Evolutionary conservation across 768 basidiomycete species (phyloP).

Genomic region (Arthromyces matolae): DNA sequence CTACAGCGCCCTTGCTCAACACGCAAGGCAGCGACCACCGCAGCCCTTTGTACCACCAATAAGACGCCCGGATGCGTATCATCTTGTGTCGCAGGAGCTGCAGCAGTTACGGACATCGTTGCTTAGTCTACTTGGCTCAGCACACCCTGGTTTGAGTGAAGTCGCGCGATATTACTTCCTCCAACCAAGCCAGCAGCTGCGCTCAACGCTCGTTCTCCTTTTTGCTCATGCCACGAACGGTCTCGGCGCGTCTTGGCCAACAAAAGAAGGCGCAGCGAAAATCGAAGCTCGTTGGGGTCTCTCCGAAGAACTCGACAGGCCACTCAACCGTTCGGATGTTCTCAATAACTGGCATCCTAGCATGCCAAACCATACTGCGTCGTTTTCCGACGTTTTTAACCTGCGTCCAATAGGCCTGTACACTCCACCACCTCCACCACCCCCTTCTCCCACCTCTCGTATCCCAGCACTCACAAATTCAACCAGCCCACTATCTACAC

Average conservation of each 20-base stretch:
- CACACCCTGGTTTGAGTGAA: conserved; percentile 82
- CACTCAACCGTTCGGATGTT: conserved; percentile 75
- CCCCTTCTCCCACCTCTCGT: conserved; percentile 19
- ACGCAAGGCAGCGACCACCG: conserved; percentile 31
- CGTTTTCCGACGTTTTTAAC: conserved; percentile 59
- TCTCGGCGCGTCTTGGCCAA: conserved; percentile 61
- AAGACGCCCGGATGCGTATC: conserved; percentile 57
- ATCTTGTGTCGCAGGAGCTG: conserved; percentile 72
- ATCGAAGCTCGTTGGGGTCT: conserved; percentile 52
- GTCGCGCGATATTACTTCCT: conserved; percentile 92
- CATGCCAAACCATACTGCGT: conserved; percentile 74
- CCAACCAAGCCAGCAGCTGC: conserved; percentile 84
- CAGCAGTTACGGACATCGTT: conserved; percentile 66
- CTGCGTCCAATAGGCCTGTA: conserved; percentile 38
- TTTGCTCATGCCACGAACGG: conserved; percentile 94
- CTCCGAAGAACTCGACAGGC: conserved; percentile 64
- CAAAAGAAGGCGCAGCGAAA: conserved; percentile 57
- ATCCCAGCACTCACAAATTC: conserved; percentile 26
- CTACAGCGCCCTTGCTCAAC: conserved; percentile 39
- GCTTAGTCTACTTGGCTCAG: conserved; percentile 76
- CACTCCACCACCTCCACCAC: conserved; percentile 29
- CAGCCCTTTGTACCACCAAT: conserved; percentile 21
- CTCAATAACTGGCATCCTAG: conserved; percentile 89
- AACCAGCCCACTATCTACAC: conserved; percentile 71
- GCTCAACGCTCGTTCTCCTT: conserved; percentile 85